Conservation (phyloP, 345 rosid species). For the Viola odorata region DNA sequence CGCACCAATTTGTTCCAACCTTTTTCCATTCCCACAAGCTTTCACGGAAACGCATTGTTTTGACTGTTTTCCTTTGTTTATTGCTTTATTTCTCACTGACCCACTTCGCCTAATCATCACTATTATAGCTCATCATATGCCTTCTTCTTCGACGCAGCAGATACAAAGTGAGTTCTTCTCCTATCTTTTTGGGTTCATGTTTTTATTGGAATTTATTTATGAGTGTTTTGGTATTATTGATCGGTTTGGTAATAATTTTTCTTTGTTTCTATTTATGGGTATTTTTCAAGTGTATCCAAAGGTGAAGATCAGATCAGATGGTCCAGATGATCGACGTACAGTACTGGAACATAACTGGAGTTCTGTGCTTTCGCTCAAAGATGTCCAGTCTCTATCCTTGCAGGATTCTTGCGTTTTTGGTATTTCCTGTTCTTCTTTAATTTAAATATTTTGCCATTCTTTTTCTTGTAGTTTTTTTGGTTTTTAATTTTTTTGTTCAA, state of each 20-base stretch:
- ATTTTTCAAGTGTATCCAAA: constrained; percentile 54
- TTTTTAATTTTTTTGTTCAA: neutral
- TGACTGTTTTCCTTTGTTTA: too few relatives aligned
- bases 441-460: neutral
- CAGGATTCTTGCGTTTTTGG: constrained; percentile 44
- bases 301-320: constrained; percentile 41
- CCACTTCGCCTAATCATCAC: too few relatives aligned
- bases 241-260: too few relatives aligned
- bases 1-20: too few relatives aligned
- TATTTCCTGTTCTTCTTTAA: constrained; percentile 8
- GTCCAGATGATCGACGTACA: constrained; percentile 19
- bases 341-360: constrained; percentile 24
- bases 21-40: too few relatives aligned
- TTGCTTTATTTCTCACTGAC: too few relatives aligned
- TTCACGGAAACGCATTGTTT: too few relatives aligned
- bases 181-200: constrained; percentile 6
- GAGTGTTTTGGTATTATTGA: neutral
- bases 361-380: constrained; percentile 42
- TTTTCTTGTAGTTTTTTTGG: neutral
- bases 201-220: neutral
- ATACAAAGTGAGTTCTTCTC: too few relatives aligned
- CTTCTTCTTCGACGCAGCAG: too few relatives aligned
- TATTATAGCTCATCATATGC: too few relatives aligned
- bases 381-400: constrained; percentile 41
- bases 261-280: constrained; percentile 1